phyloP scores from a whole-genome alignment of 148 eudicot species.

The Linanthus parryae region DNA sequence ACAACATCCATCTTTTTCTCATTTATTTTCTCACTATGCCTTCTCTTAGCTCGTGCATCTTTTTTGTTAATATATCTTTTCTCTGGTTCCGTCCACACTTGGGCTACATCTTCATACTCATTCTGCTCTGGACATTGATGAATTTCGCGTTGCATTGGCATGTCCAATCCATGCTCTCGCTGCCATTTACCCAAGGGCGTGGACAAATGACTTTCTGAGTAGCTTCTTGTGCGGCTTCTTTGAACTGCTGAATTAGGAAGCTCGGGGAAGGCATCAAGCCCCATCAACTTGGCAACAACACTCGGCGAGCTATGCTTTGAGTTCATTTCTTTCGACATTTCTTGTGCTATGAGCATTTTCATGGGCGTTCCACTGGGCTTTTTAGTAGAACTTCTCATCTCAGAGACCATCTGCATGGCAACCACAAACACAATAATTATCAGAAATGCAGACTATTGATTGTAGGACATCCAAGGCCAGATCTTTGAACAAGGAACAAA shows the following conservation, averaged over 20 bases:
- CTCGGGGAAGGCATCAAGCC: constrained; percentile 55
- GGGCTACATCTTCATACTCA: constrained; percentile 53
- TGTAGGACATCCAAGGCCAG: no score
- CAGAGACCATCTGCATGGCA: constrained; percentile 53
- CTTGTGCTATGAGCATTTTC: constrained; percentile 86
- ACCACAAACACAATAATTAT: constrained; percentile 1
- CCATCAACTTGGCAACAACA: constrained; percentile 82
- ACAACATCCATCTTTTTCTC: constrained; percentile 71
- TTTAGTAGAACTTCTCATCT: constrained; percentile 36
- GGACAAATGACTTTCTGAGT: constrained; percentile 43
- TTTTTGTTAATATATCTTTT: constrained; percentile 34
- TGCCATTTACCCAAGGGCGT: constrained; percentile 44
- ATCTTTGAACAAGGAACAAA: neutral
- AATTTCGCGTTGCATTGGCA: constrained; percentile 27
- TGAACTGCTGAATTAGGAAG: constrained; percentile 20
- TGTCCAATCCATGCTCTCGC: constrained; percentile 29
- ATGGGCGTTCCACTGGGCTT: constrained; percentile 61
- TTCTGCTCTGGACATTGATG: constrained; percentile 32
- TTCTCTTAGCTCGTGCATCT: constrained; percentile 41
- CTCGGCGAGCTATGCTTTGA: constrained; percentile 46
- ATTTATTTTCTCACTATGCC: constrained; percentile 32
- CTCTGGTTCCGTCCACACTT: constrained; percentile 49
- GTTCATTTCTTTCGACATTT: constrained; percentile 47
- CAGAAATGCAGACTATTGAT: no score
- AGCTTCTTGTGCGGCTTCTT: constrained; percentile 41